Base-by-base conservation (phyloP, 805 yeast species). In the Saturnispora galanensis region DNA sequence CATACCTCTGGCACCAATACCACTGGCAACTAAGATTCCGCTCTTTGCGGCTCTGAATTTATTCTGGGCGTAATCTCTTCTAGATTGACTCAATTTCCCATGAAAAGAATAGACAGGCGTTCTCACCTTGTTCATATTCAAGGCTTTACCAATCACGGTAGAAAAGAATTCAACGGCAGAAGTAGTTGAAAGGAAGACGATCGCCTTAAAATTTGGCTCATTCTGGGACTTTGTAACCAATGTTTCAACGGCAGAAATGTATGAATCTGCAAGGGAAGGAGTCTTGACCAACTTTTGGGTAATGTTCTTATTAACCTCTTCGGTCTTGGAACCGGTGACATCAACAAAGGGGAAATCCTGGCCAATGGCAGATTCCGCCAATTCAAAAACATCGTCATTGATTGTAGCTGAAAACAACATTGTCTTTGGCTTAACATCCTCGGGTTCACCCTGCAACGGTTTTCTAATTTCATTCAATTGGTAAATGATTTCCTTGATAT, bases 1-100 rank as follows among this genome's bases (percentile, higher is more conserved):
- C 82, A 90, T 80, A 53, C 97, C 97, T 66, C 97, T 79, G 11
- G 97, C 96, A 49, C 89, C 94, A 47, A 90, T 97, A 64, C 88
- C 95, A 6, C 96, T 84, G 45, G 90, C 81, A 44, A 90, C 76
- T 46, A 90, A 70, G 38, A 89, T 58, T 45, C 86, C 84, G 28
- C 62, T 49, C 47, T 58, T 55, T 12, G 69, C 53, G 45, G 56
- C 58, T 53, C 66, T 56, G 53, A 64, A 65, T 2, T 34, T 51
- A n/a, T 47, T 43, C 49, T 60, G 63, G 46, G 59, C 47, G 49
- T 53, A 42, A 49, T 57, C 57, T 55, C 97, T 79, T 38, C 68
- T 71, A 21, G 69, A 67, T 65, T 86, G 95, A 28, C 81, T 62
- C 61, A 84, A 65, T 56, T 81, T 78, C 44, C 97, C 95, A 55